Evolutionary conservation across 164 flowering plant genomes (phyloP).

Genomic region (Paratinospora sagittata): DNA sequence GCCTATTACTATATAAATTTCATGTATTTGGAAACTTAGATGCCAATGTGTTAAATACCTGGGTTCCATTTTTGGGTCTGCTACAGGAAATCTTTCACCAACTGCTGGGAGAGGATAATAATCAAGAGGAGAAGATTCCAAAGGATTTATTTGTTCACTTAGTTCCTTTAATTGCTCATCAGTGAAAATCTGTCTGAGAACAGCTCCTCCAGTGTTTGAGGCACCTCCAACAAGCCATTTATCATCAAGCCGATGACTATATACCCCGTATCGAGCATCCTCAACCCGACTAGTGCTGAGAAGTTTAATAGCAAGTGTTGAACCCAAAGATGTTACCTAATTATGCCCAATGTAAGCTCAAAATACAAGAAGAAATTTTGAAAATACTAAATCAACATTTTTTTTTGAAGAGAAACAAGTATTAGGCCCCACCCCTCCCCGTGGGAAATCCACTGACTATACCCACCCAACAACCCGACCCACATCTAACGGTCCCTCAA

Average conservation of each 20-base stretch:
- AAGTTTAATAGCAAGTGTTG: slow-evolving; percentile 87
- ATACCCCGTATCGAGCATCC: slow-evolving; percentile 90
- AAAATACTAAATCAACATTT: no score
- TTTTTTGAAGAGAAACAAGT: no score
- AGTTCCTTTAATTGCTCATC: slow-evolving; percentile 62
- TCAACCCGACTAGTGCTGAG: slow-evolving; percentile 79
- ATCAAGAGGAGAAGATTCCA: slow-evolving; percentile 60
- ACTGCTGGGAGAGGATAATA: slow-evolving; percentile 70
- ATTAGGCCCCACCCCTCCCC: no score
- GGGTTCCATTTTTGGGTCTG: slow-evolving; percentile 78
- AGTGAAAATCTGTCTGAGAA: slow-evolving; percentile 69
- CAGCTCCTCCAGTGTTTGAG: slow-evolving; percentile 90
- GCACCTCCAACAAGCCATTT: slow-evolving; percentile 99
- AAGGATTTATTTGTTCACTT: slow-evolving; percentile 68
- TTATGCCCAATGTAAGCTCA: not conserved
- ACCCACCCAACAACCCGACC: no score
- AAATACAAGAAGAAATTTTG: no score
- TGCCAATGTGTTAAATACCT: slow-evolving; percentile 35
- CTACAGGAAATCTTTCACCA: slow-evolving; percentile 91
- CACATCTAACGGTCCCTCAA: no score
- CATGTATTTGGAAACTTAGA: not conserved
- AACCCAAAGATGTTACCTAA: slow-evolving; percentile 93
- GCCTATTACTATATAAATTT: not conserved
- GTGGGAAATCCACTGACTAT: no score
- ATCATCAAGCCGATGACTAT: slow-evolving; percentile 94